Evolutionary conservation across 2,329 filamentous ascomycete genomes (phyloP), one percentile per base, ranked within the genome.

Genomic region (Botrytis tulipae): DNA sequence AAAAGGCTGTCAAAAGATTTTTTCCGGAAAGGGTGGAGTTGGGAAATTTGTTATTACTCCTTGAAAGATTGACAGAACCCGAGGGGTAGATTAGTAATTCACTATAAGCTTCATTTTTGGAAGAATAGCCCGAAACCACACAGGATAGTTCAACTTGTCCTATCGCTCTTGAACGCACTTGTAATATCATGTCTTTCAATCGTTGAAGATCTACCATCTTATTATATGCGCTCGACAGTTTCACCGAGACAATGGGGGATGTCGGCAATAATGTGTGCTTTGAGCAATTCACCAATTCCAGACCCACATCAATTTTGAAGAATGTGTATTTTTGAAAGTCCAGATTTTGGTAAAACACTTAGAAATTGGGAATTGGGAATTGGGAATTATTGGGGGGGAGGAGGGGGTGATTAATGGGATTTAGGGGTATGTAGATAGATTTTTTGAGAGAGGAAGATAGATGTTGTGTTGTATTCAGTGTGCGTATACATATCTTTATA

Each of bases 171-270:
- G 0, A n/a, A n/a, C 0, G 48, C 10, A 51, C 48, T 6, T 51
- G 25, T 51, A 1, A 1, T 0, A 51, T n/a, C 48, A 51, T n/a
- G 0, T n/a, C 25, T 51, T n/a, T n/a, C 4, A 10, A 0, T 51
- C 25, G 14, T n/a, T n/a, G 25, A 14, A 25, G 22, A n/a, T 14
- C 48, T n/a, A 51, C 14, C 10, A 51, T n/a, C 48, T 51, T n/a
- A n/a, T 51, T n/a, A 51, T 12, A 12, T n/a, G 25, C 4, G 4
- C 25, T 51, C 48, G 25, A n/a, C 10, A 5, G 4, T n/a, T 51
- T 1, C 25, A 51, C 48, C 10, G 25, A n/a, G 25, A 3, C 9
- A 25, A 44, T 18, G 4, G 4, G 22, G 22, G 22, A 10, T 25
- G 46, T 25, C 4, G 22, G 22, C 3, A 25, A 51, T 3, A 25